Base-by-base conservation (phyloP, 2,329 filamentous ascomycete species). In the Aspergillus sp. region DNA sequence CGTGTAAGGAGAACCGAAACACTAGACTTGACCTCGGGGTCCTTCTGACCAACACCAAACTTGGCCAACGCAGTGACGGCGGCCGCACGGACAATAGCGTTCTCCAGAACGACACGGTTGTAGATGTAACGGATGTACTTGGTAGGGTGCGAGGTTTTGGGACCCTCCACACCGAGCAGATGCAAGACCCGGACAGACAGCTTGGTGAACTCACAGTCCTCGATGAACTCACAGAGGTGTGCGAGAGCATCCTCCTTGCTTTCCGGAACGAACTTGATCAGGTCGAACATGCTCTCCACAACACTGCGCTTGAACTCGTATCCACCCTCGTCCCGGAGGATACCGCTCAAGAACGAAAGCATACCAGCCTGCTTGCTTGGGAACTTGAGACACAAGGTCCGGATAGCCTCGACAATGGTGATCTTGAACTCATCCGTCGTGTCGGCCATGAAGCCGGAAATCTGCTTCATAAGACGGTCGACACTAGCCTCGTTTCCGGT, bases 351-450 rank as follows among this genome's bases (percentile, higher is more conserved):
- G 82, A 98, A 98, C 44, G 88, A 83, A 45, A 98, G 83, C 90
- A 98, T 97, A 53, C 90, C 90, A 42, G 91, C 91, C 73, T 98
- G 93, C 75, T 98, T 98, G 74, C 82, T 90, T 30, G 93, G 93
- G 74, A 98, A 98, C 74, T 98, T 98, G 59, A 98, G 77, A 68
- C 91, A 97, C 37, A 98, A 75, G 3, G 93, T 97, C 52, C 93
- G 86, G 64, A 98, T 96, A 38, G 93, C 93, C 70, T 98, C 93
- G 39, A 98, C 91, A 62, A 98, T 95, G n/a, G 93, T 98, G 58
- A 98, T 95, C 78, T 97, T 98, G 79, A 98, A 98, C 70, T 98
- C 93, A 65, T 98, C 93, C 5, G 91, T 96, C 57, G 97, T 97
- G 71, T 97, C 93, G 4, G 90, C 88, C 93, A 98, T 97, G 75